Conservation (phyloP, 805 yeast genomes). For the Scheffersomyces lignosus region DNA sequence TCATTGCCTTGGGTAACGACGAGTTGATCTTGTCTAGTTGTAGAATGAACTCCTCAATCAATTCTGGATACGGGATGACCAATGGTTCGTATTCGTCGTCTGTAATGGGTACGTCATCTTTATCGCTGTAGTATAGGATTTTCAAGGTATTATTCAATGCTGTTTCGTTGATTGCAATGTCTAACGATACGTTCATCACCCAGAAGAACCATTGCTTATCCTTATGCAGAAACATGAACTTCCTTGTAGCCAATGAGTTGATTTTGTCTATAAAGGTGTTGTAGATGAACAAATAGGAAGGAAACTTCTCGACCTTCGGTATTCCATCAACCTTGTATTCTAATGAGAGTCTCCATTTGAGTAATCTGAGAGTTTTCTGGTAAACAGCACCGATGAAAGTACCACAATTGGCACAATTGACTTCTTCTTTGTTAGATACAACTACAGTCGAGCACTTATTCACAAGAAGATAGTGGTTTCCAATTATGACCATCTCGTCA, state of each 20-base stretch:
- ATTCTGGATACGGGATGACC: slow-evolving; percentile 13
- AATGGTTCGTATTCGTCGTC: slow-evolving; percentile 17
- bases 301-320: slow-evolving; percentile 13
- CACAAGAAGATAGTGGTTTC: slow-evolving; percentile 54
- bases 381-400: slow-evolving; percentile 36
- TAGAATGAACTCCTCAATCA: slow-evolving; percentile 13
- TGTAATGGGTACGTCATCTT: slow-evolving; percentile 10
- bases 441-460: slow-evolving; percentile 17
- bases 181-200: slow-evolving; percentile 38
- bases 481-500: slow-evolving; percentile 46
- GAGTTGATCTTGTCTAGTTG: slow-evolving; percentile 16
- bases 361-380: slow-evolving; percentile 10
- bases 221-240: slow-evolving; percentile 20
- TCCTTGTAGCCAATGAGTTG: slow-evolving; percentile 38
- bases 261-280: slow-evolving; percentile 34
- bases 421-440: slow-evolving; percentile 1
- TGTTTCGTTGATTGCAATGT: slow-evolving; percentile 20
- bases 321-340: slow-evolving; percentile 2
- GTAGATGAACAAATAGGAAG: slow-evolving; percentile 19
- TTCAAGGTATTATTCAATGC: slow-evolving; percentile 26
- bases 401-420: slow-evolving; percentile 40
- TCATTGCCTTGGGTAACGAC: slow-evolving; percentile 18
- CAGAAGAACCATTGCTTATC: slow-evolving; percentile 24
- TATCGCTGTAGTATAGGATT: slow-evolving; percentile 20
- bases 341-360: not conserved